Evolutionary conservation across 805 yeast genomes (phyloP), one percentile per base, ranked within the genome.

Genomic region (Starmerella kuoi): DNA sequence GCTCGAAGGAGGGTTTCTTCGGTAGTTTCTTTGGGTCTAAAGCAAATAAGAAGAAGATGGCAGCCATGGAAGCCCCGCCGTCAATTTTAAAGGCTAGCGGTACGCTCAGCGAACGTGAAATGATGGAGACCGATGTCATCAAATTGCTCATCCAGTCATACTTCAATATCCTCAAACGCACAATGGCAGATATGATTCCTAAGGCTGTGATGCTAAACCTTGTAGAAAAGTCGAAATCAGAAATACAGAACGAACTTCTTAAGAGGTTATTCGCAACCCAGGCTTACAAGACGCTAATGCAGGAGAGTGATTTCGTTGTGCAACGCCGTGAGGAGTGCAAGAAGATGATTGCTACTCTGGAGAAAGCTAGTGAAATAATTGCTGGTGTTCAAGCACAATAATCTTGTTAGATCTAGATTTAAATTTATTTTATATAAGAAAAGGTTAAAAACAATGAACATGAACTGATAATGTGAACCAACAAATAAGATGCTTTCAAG

Each of bases 31-130:
- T 91, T 64, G 76, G 87, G 8, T 74, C 88, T 4, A 87, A 86
- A 65, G 85, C 85, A 62, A 36, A 48, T 26, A 91, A 87, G 66
- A 87, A 87, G 73, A 79, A 91, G 64, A 70, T 87, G 55, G 96
- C 93, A 23, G 77, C 84, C 17, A 82, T 88, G 88, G 98, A 88
- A 63, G 88, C 97, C 2, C 98, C 98, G 38, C 98, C 98, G 32
- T 76, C 94, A 27, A 87, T 86, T 5, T 74, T 88, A 57, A 80
- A 87, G 61, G 97, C 97, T 7, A 76, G 88, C 18, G 95, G 96
- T 38, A 72, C 77, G 31, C 72, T 91, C 82, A 77, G 94, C 15
- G 98, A 91, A 61, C 78, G 96, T 53, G 98, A 91, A 66, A 76
- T 88, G 20, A 79, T 83, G 75, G 98, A 91, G 63, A 88, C 97